Percentiles rank a stretch among this genome's conserved stretches.
These are phyloP conservation scores for Asterochloris erici DNA, from an alignment of 139 green algal genomes.

Conservation along the genomic window DNA sequence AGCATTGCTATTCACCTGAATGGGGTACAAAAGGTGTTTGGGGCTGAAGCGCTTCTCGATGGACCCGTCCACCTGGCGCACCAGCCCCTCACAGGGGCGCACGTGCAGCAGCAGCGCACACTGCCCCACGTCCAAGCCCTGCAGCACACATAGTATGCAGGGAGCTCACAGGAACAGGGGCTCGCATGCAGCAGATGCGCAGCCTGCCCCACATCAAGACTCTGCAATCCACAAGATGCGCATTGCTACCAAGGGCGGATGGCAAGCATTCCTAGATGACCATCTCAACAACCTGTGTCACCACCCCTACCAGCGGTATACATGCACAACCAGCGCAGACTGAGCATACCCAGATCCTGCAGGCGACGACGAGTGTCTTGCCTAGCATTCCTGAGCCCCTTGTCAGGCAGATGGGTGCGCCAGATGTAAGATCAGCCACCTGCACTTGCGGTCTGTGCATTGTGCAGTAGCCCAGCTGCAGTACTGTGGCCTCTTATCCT, in stretches of 20 bases:
- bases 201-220: neutral
- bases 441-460: too few species aligned
- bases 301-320: slow-evolving; percentile 56
- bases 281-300: too few species aligned
- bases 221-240: too few species aligned
- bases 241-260: too few species aligned
- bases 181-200: neutral
- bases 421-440: too few species aligned
- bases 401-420: too few species aligned
- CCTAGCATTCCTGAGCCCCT: too few species aligned
- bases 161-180: neutral
- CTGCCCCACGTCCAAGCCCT: slow-evolving; percentile 55
- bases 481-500: neutral
- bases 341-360: slow-evolving; percentile 53
- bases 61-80: slow-evolving; percentile 68
- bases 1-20: slow-evolving; percentile 42
- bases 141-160: neutral
- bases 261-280: too few species aligned
- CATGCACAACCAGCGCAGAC: slow-evolving; percentile 55
- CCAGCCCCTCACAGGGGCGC: slow-evolving; percentile 62
- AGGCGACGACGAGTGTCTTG: neutral
- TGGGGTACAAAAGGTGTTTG: slow-evolving; percentile 57
- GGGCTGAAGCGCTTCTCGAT: slow-evolving; percentile 77
- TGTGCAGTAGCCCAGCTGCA: too few species aligned
- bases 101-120: slow-evolving; percentile 63